phyloP scores from a whole-genome alignment of 1,284 basidiomycete species.

The Uromyces viciae-fabae region DNA sequence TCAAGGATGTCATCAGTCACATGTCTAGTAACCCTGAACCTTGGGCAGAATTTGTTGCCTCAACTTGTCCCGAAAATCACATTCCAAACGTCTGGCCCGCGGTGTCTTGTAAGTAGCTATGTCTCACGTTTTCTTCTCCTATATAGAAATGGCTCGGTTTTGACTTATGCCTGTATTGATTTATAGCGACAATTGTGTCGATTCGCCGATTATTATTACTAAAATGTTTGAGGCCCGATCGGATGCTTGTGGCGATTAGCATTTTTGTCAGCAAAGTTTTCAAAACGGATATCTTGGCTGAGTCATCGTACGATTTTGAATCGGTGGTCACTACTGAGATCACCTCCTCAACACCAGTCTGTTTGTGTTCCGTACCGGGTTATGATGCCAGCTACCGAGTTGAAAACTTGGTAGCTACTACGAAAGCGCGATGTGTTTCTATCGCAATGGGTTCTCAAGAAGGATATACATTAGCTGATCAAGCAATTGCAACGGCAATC shows the following conservation, averaged over 20 bases:
- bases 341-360: slow-evolving; percentile 74
- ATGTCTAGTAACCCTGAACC: slow-evolving; percentile 64
- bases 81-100: slow-evolving; percentile 68
- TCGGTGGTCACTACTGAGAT: slow-evolving; percentile 74
- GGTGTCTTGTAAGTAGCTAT: slow-evolving; percentile 50
- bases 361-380: slow-evolving; percentile 85
- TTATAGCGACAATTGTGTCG: slow-evolving; percentile 66
- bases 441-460: slow-evolving; percentile 98
- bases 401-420: slow-evolving; percentile 76
- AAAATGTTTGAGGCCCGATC: slow-evolving; percentile 85
- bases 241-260: slow-evolving; percentile 73
- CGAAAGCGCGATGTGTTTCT: slow-evolving; percentile 65
- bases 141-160: neutral
- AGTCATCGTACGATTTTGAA: slow-evolving; percentile 70
- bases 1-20: slow-evolving; percentile 71
- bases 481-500: slow-evolving; percentile 83
- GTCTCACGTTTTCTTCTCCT: slow-evolving; percentile 7
- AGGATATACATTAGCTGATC: slow-evolving; percentile 88
- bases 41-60: slow-evolving; percentile 75
- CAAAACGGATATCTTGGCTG: slow-evolving; percentile 69
- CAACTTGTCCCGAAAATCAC: slow-evolving; percentile 66
- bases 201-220: slow-evolving; percentile 73
- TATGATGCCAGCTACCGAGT: slow-evolving; percentile 94
- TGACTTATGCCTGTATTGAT: neutral
- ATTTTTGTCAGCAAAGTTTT: slow-evolving; percentile 72